phyloP scores from a whole-genome alignment of 345 rosid species.

The Acer campestre region DNA sequence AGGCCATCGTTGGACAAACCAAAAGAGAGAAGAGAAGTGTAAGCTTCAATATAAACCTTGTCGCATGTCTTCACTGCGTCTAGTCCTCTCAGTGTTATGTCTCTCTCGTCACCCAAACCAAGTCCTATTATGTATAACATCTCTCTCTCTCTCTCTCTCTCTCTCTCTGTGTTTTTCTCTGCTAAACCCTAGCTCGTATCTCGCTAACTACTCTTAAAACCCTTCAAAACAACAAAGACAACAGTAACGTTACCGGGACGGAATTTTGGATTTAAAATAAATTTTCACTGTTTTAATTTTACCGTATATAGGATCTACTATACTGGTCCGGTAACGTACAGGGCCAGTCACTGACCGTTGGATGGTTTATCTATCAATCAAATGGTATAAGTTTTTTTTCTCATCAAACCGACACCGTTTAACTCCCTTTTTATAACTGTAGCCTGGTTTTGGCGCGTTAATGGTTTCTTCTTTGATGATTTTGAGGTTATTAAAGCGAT shows the following conservation, averaged over 20 bases:
- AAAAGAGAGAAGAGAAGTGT: slow-evolving; percentile 90
- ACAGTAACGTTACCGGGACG: neutral
- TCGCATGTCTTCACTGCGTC: slow-evolving; percentile 78
- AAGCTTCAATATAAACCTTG: slow-evolving; percentile 87
- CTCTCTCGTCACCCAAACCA: slow-evolving; percentile 86
- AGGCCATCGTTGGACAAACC: slow-evolving; percentile 79
- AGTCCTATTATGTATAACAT: slow-evolving; percentile 84
- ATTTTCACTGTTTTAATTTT: no score
- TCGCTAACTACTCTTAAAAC: neutral
- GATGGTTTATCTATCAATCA: no score
- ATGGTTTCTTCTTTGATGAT: no score
- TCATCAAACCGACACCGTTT: no score
- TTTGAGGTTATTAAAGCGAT: no score
- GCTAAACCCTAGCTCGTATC: slow-evolving; percentile 14
- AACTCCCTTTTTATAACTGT: no score
- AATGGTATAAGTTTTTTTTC: no score
- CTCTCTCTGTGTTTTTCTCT: neutral
- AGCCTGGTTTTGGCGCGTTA: no score
- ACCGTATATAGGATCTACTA: no score
- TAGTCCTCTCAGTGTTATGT: slow-evolving; percentile 77
- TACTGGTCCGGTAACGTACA: no score
- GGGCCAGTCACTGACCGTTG: no score
- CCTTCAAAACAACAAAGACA: neutral
- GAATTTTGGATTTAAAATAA: neutral
- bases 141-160: slow-evolving; percentile 2